These are phyloP conservation scores for Calocybe gangraenosa DNA, from an alignment of 768 basidiomycete species.

Conservation along the genomic window DNA sequence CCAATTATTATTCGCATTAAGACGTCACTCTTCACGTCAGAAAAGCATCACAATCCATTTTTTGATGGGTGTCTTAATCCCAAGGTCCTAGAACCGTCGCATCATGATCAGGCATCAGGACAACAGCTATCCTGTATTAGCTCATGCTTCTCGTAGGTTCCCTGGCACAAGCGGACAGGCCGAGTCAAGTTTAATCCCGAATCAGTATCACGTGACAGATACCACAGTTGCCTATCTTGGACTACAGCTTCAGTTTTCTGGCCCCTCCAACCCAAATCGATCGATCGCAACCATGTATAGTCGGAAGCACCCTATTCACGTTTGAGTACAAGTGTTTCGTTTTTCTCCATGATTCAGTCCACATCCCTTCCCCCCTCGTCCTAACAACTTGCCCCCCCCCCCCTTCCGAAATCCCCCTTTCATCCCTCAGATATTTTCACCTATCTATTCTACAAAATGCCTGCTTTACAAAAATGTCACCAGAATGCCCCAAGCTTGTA, in stretches of 20 bases:
- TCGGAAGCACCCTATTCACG: constrained; percentile 21
- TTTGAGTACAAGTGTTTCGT: constrained; percentile 17
- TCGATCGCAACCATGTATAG: constrained; percentile 29
- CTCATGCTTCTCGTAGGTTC: not conserved
- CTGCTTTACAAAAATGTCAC: constrained; percentile 20
- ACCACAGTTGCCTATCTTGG: constrained; percentile 19
- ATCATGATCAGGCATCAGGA: constrained; percentile 7
- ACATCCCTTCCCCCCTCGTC: constrained; percentile 9
- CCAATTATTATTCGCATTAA: constrained; percentile 4
- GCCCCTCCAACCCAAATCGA: constrained; percentile 20
- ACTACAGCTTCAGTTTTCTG: constrained; percentile 15
- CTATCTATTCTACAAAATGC: constrained; percentile 25
- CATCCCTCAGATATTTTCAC: not conserved
- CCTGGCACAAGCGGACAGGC: not conserved
- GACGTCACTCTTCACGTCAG: constrained; percentile 11
- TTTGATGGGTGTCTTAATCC: no score
- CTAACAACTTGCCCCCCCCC: constrained; percentile 10
- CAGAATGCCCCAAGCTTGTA: constrained; percentile 32
- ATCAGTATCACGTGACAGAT: constrained; percentile 17
- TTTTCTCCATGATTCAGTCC: constrained; percentile 12
- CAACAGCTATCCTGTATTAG: constrained; percentile 2
- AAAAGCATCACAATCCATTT: constrained; percentile 2
- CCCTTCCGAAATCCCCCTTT: constrained; percentile 7
- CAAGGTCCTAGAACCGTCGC: not conserved
- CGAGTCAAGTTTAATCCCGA: constrained; percentile 2